Percentiles rank a stretch among this genome's conserved stretches.
phyloP scores from a whole-genome alignment of 2,329 filamentous ascomycete genomes.

The Cladorrhinum sp. region DNA sequence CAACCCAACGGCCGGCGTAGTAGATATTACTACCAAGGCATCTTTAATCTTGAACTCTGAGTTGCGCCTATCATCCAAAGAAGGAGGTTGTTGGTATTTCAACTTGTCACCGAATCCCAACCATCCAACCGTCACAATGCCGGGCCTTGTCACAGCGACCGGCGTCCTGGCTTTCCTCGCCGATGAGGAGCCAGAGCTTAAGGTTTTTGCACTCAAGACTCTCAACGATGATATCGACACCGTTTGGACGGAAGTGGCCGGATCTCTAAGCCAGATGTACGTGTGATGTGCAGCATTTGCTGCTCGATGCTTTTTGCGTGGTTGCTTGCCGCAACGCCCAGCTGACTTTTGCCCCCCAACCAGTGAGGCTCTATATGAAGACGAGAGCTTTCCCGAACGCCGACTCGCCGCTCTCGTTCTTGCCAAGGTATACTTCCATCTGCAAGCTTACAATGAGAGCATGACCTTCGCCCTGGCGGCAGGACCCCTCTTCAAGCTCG shows the following conservation, averaged over 20 bases:
- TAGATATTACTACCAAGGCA: not conserved
- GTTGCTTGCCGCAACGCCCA: slow-evolving; percentile 7
- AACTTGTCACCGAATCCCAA: not conserved
- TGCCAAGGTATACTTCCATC: slow-evolving; percentile 97
- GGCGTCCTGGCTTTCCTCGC: slow-evolving; percentile 93
- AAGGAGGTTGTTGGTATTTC: not conserved
- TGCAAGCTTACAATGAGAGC: slow-evolving; percentile 98
- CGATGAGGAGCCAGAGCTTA: slow-evolving; percentile 90
- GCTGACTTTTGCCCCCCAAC: slow-evolving; percentile 19
- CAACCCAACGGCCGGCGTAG: slow-evolving; percentile 17
- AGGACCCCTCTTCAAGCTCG: slow-evolving; percentile 90
- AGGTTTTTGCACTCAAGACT: slow-evolving; percentile 90
- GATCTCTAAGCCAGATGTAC: slow-evolving; percentile 89
- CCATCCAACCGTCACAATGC: slow-evolving; percentile 57
- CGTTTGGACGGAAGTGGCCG: slow-evolving; percentile 96
- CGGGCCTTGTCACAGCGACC: slow-evolving; percentile 88
- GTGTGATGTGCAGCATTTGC: slow-evolving; percentile 9
- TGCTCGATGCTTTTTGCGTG: not conserved
- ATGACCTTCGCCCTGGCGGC: slow-evolving; percentile 97
- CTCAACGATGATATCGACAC: slow-evolving; percentile 96
- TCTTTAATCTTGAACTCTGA: slow-evolving; percentile 2
- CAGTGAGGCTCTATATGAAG: slow-evolving; percentile 96
- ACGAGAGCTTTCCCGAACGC: slow-evolving; percentile 89
- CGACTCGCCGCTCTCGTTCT: slow-evolving; percentile 91
- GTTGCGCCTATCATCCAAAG: not conserved